A percentile compares a stretch with the other conserved stretches of the same genome.
These are phyloP conservation scores for Piloderma croceum DNA, from an alignment of 768 basidiomycete species.

Conservation along the genomic window DNA sequence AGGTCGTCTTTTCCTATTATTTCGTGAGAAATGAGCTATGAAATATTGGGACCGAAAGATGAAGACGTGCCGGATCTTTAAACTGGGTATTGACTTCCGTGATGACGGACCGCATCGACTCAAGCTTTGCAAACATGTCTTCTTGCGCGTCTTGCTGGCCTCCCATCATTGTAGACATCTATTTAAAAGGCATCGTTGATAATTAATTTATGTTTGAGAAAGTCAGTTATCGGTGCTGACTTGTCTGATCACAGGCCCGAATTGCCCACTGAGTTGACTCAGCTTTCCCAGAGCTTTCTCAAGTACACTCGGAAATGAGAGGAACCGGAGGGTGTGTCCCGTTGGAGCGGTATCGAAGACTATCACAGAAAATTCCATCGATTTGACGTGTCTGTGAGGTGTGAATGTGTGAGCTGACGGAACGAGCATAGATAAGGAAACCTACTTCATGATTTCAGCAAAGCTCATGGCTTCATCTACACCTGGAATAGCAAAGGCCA, in stretches of 20 bases:
- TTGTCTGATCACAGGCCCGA: conserved; percentile 96
- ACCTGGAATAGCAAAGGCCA: conserved; percentile 98
- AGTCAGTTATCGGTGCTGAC: conserved; percentile 23
- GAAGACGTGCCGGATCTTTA: conserved; percentile 82
- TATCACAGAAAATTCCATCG: conserved; percentile 99
- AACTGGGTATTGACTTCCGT: conserved; percentile 99
- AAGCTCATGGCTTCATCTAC: conserved; percentile 99
- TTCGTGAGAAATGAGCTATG: conserved; percentile 1
- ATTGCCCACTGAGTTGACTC: conserved; percentile 86
- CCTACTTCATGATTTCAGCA: conserved; percentile 99
- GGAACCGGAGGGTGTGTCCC: conserved; percentile 95
- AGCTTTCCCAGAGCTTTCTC: conserved; percentile 97
- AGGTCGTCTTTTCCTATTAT: conserved; percentile 91
- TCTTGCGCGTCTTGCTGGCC: conserved; percentile 86
- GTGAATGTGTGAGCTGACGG: conserved; percentile 2
- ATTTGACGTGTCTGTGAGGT: conserved; percentile 85
- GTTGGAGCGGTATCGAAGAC: conserved; percentile 99
- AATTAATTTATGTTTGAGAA: neutral
- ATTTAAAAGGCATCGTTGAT: conserved; percentile 1
- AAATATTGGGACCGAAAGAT: neutral
- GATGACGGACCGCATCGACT: conserved; percentile 93
- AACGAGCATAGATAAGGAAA: conserved; percentile 6
- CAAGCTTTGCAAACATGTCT: conserved; percentile 98
- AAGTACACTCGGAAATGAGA: conserved; percentile 97
- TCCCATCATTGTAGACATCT: conserved; percentile 98